Percentiles rank a stretch among this genome's conserved stretches.
phyloP scores from a whole-genome alignment of 2,329 filamentous ascomycete species.

The Calonectria hawksworthii region DNA sequence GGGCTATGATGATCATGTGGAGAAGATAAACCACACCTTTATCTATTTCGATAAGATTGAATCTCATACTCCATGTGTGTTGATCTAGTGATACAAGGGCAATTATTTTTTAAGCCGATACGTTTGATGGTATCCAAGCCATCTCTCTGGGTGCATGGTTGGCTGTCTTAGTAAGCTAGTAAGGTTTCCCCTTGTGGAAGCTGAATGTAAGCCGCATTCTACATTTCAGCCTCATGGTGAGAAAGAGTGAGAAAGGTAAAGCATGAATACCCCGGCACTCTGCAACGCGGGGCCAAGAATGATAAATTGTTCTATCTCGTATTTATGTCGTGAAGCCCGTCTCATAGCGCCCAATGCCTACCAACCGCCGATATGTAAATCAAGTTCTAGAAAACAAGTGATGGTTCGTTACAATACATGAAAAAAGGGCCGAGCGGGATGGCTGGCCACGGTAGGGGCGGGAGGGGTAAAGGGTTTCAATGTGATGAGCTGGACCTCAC shows the following conservation, averaged over 20 bases:
- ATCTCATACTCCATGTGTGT: not conserved
- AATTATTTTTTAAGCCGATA: not conserved
- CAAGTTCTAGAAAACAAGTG: conserved; percentile 27
- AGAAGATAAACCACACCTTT: not conserved
- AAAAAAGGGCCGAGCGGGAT: conserved; percentile 14
- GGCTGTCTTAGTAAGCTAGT: not conserved
- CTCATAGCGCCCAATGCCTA: conserved; percentile 25
- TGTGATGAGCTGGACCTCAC: conserved; percentile 20
- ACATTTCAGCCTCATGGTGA: conserved; percentile 9
- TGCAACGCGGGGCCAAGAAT: not conserved
- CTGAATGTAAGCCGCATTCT: conserved; percentile 32
- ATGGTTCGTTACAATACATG: conserved; percentile 29
- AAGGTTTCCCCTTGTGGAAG: not conserved
- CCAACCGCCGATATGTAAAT: conserved; percentile 24
- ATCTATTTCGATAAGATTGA: not conserved
- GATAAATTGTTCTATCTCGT: conserved; percentile 23
- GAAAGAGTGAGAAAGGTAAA: not conserved
- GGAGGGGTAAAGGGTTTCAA: conserved; percentile 12
- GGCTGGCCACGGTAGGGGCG: conserved; percentile 8
- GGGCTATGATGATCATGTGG: not conserved
- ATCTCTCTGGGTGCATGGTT: not conserved
- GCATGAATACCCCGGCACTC: not conserved
- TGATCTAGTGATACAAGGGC: not conserved
- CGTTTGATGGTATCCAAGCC: not conserved
- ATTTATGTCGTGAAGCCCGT: conserved; percentile 23